Evolutionary conservation across 2,329 filamentous ascomycete species (phyloP).

Genomic region (Helminthosporium solani): DNA sequence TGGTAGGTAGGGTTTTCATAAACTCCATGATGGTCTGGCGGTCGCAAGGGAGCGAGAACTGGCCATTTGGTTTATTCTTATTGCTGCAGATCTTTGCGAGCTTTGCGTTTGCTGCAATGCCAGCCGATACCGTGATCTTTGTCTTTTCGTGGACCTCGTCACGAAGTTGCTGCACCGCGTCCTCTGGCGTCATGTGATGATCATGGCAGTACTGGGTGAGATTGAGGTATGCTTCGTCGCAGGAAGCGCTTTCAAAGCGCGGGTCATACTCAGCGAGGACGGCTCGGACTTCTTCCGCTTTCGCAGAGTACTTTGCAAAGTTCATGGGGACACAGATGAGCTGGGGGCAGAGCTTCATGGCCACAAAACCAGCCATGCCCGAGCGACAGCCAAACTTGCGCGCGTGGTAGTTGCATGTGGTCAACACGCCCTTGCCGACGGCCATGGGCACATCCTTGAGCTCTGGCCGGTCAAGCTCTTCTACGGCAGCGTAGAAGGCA

Average conservation of each 20-base stretch:
- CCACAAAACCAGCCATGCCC: slow-evolving; percentile 95
- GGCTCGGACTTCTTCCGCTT: slow-evolving; percentile 81
- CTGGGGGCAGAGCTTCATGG: slow-evolving; percentile 87
- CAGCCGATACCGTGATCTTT: slow-evolving; percentile 86
- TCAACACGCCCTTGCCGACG: slow-evolving; percentile 73
- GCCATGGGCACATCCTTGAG: slow-evolving; percentile 86
- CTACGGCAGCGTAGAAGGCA: slow-evolving; percentile 95
- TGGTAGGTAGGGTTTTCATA: slow-evolving; percentile 77
- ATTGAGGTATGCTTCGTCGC: slow-evolving; percentile 91
- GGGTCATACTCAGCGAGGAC: slow-evolving; percentile 86
- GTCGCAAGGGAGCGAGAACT: slow-evolving; percentile 74
- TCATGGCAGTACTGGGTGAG: slow-evolving; percentile 79
- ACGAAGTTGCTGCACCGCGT: slow-evolving; percentile 75
- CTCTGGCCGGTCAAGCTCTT: slow-evolving; percentile 73
- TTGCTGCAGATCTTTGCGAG: slow-evolving; percentile 96
- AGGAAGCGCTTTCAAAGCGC: slow-evolving; percentile 87
- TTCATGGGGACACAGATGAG: slow-evolving; percentile 81
- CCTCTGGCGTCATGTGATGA: slow-evolving; percentile 67
- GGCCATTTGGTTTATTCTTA: slow-evolving; percentile 93
- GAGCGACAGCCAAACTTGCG: slow-evolving; percentile 87
- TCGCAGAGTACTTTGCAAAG: slow-evolving; percentile 86
- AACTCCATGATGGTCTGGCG: slow-evolving; percentile 76
- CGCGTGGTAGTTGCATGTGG: slow-evolving; percentile 83
- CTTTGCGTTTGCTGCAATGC: slow-evolving; percentile 90
- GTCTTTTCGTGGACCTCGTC: slow-evolving; percentile 73